Conservation (phyloP, 169 alveolate genomes). For the Theileria annulata region DNA sequence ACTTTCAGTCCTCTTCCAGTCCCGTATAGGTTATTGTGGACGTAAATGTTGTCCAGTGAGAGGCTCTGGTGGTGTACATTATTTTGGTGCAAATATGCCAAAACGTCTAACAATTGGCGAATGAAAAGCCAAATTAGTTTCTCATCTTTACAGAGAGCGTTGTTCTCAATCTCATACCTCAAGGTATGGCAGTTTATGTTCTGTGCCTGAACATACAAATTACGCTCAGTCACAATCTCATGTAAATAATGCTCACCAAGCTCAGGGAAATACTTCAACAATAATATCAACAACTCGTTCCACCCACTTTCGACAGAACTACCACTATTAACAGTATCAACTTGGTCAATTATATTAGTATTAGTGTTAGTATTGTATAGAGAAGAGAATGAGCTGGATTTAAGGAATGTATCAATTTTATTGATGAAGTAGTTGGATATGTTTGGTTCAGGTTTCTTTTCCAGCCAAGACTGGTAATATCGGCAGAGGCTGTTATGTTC, state of each 20-base stretch:
- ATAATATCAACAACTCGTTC: slow-evolving; percentile 11
- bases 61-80: slow-evolving; percentile 58
- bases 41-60: slow-evolving; percentile 50
- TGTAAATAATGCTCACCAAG: slow-evolving; percentile 6
- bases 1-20: slow-evolving; percentile 49
- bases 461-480: slow-evolving; percentile 66
- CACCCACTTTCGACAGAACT: not conserved
- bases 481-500: slow-evolving; percentile 65
- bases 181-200: slow-evolving; percentile 45
- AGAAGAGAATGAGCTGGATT: no score
- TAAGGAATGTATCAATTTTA: no score
- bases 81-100: slow-evolving; percentile 60
- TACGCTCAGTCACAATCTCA: slow-evolving; percentile 37
- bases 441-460: slow-evolving; percentile 20
- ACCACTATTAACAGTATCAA: not conserved
- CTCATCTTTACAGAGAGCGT: slow-evolving; percentile 23
- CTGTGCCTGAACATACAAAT: slow-evolving; percentile 50
- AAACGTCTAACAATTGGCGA: slow-evolving; percentile 54
- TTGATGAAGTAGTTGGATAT: no score
- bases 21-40: slow-evolving; percentile 40
- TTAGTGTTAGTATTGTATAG: not conserved
- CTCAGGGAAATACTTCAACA: slow-evolving; percentile 7
- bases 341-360: not conserved
- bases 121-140: slow-evolving; percentile 53
- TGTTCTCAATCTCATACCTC: slow-evolving; percentile 40